Conservation (phyloP, 345 rosid species). For the Euphorbia tirucalli region DNA sequence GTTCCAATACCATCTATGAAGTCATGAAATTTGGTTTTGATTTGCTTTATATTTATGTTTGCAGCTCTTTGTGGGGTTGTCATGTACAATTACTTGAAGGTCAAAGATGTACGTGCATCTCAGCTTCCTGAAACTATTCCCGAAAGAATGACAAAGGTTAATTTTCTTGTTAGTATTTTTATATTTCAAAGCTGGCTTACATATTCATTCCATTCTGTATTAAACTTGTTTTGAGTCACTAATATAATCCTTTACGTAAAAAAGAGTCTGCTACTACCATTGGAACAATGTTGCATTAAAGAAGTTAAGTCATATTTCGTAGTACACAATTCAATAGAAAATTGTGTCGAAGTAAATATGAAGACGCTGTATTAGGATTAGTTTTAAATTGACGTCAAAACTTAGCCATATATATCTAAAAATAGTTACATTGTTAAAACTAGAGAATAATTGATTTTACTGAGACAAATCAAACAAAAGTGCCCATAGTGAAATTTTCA, state of each 20-base stretch:
- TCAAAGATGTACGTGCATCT: conserved; percentile 69
- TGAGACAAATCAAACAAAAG: no score
- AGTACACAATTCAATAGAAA: not conserved
- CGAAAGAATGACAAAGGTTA: conserved; percentile 81
- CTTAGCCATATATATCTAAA: not conserved
- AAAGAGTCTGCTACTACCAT: not conserved
- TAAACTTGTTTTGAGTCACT: not conserved
- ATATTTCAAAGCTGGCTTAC: not conserved
- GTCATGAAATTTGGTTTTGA: not conserved
- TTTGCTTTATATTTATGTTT: conserved; percentile 5
- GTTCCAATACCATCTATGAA: not conserved
- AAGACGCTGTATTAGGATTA: not conserved
- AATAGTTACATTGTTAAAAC: not conserved
- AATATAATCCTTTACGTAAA: not conserved
- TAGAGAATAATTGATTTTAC: no score
- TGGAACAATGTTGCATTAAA: not conserved
- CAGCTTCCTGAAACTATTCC: conserved; percentile 67
- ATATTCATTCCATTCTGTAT: not conserved
- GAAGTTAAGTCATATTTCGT: not conserved
- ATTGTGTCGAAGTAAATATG: not conserved
- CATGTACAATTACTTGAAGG: conserved; percentile 88
- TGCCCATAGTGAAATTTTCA: no score
- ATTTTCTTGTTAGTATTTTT: conserved; percentile 19
- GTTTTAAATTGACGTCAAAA: not conserved
- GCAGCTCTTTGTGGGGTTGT: conserved; percentile 94